Conservation (phyloP, 768 basidiomycete species). For the Hericium rajendrae region DNA sequence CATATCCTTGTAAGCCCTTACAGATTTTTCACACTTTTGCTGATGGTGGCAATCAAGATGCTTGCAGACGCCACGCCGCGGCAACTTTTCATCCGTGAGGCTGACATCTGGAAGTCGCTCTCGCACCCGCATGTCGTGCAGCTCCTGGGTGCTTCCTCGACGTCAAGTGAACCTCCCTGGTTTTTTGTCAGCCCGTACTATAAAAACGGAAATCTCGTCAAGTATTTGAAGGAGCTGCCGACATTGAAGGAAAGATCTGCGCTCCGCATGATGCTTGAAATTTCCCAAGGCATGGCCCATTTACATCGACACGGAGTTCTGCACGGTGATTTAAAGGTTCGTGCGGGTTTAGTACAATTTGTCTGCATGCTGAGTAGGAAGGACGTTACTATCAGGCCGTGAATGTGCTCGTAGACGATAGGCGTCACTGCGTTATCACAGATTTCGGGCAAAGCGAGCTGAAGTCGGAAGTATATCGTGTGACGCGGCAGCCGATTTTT, state of each 20-base stretch:
- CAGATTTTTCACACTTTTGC: no score
- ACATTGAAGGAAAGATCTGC: slow-evolving; percentile 32
- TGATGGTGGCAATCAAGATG: slow-evolving; percentile 75
- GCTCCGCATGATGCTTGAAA: slow-evolving; percentile 58
- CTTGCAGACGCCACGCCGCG: slow-evolving; percentile 51
- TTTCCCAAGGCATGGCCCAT: slow-evolving; percentile 76
- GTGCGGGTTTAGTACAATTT: slow-evolving; percentile 2
- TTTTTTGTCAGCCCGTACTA: slow-evolving; percentile 47
- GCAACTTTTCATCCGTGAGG: slow-evolving; percentile 60
- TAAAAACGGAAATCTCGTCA: slow-evolving; percentile 52
- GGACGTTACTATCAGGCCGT: slow-evolving; percentile 33
- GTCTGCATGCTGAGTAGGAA: background rate
- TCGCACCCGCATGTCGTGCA: slow-evolving; percentile 61
- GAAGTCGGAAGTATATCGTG: slow-evolving; percentile 57
- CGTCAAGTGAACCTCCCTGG: slow-evolving; percentile 61
- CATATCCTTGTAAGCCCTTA: no score
- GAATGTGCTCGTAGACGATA: slow-evolving; percentile 69
- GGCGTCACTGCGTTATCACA: slow-evolving; percentile 58
- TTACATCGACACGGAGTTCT: slow-evolving; percentile 57
- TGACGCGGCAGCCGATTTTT: slow-evolving; percentile 36
- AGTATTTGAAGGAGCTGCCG: slow-evolving; percentile 34
- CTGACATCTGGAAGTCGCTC: slow-evolving; percentile 62
- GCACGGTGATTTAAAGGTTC: slow-evolving; percentile 76
- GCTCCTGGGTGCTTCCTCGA: slow-evolving; percentile 70
- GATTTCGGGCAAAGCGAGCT: slow-evolving; percentile 82